Conservation (phyloP, 129 eudicot genomes). For the Calendula officinalis region DNA sequence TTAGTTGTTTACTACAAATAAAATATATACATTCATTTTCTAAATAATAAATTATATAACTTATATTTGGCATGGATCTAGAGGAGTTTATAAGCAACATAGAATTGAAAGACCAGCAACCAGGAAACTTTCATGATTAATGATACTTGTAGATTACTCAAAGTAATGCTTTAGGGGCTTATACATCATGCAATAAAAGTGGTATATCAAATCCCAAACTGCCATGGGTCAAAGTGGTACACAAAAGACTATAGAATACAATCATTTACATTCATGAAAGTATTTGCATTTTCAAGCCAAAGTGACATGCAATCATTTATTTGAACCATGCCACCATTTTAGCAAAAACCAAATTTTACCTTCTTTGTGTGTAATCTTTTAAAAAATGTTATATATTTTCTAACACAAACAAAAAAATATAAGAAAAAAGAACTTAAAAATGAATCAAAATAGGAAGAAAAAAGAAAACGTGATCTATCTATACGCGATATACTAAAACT, state of each 20-base stretch:
- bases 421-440: neutral
- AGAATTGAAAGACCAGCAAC: too few species aligned
- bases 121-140: constrained; percentile 10
- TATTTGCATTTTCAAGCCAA: constrained; percentile 5
- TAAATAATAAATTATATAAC: too few species aligned
- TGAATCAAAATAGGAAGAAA: constrained; percentile 5
- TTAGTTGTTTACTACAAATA: neutral
- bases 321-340: constrained; percentile 42
- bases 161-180: constrained; percentile 12
- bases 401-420: neutral
- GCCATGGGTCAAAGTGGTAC: constrained; percentile 8
- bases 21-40: too few species aligned
- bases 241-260: constrained; percentile 17
- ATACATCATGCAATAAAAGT: constrained; percentile 17
- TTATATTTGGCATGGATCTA: too few species aligned
- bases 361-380: constrained; percentile 15
- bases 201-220: constrained; percentile 9
- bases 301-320: constrained; percentile 41
- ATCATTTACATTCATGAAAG: constrained; percentile 49
- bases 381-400: constrained; percentile 17
- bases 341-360: constrained; percentile 15
- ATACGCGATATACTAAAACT: constrained; percentile 24
- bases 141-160: constrained; percentile 23
- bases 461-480: constrained; percentile 8
- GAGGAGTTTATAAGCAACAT: too few species aligned